Percentiles rank a stretch among this genome's conserved stretches.
Evolutionary conservation across 1,139 yeast species (phyloP).

Genomic region (Scheffersomyces cryptocercus): DNA sequence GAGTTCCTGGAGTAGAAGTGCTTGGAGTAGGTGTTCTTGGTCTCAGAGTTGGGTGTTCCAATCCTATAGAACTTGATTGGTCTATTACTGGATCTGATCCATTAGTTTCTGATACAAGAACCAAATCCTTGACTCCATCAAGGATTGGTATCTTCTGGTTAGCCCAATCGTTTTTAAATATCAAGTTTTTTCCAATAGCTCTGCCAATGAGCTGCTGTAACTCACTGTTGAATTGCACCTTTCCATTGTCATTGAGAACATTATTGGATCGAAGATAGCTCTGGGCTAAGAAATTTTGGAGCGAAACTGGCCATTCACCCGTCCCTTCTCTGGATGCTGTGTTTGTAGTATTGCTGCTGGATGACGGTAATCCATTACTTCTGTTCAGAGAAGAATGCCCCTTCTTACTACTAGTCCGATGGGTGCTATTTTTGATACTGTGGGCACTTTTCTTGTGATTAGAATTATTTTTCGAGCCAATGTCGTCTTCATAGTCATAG

Average conservation of each 20-base stretch:
- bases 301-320: constrained; percentile 45
- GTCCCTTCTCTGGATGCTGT: background rate
- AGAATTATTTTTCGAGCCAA: too few species aligned
- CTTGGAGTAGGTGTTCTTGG: constrained; percentile 2
- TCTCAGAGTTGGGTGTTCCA: too few species aligned
- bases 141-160: constrained; percentile 56
- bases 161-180: constrained; percentile 64
- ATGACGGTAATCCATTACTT: background rate
- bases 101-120: background rate
- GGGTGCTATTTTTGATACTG: constrained; percentile 15
- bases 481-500: too few species aligned
- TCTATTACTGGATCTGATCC: background rate
- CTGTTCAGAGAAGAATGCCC: background rate
- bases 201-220: constrained; percentile 46
- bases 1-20: constrained; percentile 4
- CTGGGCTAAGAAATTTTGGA: constrained; percentile 47
- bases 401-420: constrained; percentile 8
- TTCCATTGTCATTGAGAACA: constrained; percentile 19
- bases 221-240: constrained; percentile 42
- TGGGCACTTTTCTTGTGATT: background rate
- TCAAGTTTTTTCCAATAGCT: constrained; percentile 48
- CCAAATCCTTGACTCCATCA: constrained; percentile 16
- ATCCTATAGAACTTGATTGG: too few species aligned
- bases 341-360: background rate
- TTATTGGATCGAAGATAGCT: constrained; percentile 40